Conservation (phyloP, 1,284 basidiomycete genomes). For the Cystobasidium slooffiae region DNA sequence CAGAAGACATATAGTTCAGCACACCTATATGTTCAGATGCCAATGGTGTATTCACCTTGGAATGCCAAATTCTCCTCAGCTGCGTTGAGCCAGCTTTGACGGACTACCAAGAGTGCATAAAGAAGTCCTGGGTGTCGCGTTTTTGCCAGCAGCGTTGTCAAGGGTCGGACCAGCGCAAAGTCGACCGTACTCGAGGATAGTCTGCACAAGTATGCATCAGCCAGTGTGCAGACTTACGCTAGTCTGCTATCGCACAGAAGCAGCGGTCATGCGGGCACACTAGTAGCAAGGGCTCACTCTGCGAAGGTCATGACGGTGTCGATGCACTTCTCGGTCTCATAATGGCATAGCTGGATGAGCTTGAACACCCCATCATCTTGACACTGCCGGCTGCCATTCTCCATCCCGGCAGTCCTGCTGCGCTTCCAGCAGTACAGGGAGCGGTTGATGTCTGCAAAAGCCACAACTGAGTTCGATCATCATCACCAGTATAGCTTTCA, state of each 20-base stretch:
- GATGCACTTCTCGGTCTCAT: slow-evolving; percentile 24
- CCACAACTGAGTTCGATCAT: too few relatives aligned
- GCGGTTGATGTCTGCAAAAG: too few relatives aligned
- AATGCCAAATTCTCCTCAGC: slow-evolving; percentile 48
- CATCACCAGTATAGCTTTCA: too few relatives aligned
- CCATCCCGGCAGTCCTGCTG: neutral
- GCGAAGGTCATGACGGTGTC: slow-evolving; percentile 24
- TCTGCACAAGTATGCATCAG: neutral
- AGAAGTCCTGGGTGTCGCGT: slow-evolving; percentile 47
- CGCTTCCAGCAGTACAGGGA: neutral
- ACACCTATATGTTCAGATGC: neutral
- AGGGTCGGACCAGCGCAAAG: slow-evolving; percentile 49
- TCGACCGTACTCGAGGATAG: slow-evolving; percentile 42
- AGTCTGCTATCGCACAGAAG: neutral
- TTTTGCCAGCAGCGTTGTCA: slow-evolving; percentile 43
- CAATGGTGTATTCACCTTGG: slow-evolving; percentile 28
- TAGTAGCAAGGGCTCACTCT: slow-evolving; percentile 17
- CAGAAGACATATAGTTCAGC: neutral
- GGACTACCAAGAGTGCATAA: slow-evolving; percentile 48
- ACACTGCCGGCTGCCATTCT: slow-evolving; percentile 3
- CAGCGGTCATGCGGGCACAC: neutral
- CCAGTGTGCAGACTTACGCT: neutral
- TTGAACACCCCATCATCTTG: slow-evolving; percentile 10
- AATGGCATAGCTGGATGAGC: slow-evolving; percentile 23
- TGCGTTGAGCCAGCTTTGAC: slow-evolving; percentile 47